These are phyloP conservation scores for Talaromyces sp. DNA, from an alignment of 2,329 filamentous ascomycete genomes.

Conservation along the genomic window DNA sequence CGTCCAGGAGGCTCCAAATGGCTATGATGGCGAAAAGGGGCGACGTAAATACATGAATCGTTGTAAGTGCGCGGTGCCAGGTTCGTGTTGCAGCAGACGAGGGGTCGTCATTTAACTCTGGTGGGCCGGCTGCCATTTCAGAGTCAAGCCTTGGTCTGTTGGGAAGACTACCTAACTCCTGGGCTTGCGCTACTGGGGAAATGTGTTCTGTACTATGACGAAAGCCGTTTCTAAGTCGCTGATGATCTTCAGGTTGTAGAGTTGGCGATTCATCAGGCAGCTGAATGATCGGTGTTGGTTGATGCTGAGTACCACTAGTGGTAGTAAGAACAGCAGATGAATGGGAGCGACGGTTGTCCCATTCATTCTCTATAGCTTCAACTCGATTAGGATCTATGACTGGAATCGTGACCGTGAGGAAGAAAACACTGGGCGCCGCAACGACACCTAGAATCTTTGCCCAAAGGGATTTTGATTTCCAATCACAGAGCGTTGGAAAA, in stretches of 20 bases:
- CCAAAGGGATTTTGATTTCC: constrained; percentile 78
- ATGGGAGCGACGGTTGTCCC: not conserved
- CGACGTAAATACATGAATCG: constrained; percentile 79
- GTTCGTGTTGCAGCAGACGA: constrained; percentile 42
- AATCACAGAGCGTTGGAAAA: constrained; percentile 82
- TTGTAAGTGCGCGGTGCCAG: constrained; percentile 91
- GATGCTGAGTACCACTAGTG: constrained; percentile 26
- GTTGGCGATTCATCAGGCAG: constrained; percentile 39
- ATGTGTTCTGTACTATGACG: not conserved
- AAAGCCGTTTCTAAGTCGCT: not conserved
- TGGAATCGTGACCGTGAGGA: constrained; percentile 84
- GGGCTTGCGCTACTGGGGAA: not conserved
- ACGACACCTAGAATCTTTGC: constrained; percentile 77
- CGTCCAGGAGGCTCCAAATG: constrained; percentile 59
- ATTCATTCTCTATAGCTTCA: constrained; percentile 39
- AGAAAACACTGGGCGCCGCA: constrained; percentile 84
- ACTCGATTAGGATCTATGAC: constrained; percentile 71
- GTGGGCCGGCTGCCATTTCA: constrained; percentile 33
- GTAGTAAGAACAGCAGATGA: constrained; percentile 28
- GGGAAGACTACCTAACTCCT: not conserved
- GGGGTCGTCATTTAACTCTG: constrained; percentile 23
- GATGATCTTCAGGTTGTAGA: constrained; percentile 24
- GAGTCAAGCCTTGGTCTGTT: constrained; percentile 36
- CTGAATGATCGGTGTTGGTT: constrained; percentile 26
- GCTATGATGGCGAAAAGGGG: constrained; percentile 79